These are phyloP conservation scores for Zea luxurians DNA, from an alignment of 176 grass and related monocot genomes.

Conservation along the genomic window DNA sequence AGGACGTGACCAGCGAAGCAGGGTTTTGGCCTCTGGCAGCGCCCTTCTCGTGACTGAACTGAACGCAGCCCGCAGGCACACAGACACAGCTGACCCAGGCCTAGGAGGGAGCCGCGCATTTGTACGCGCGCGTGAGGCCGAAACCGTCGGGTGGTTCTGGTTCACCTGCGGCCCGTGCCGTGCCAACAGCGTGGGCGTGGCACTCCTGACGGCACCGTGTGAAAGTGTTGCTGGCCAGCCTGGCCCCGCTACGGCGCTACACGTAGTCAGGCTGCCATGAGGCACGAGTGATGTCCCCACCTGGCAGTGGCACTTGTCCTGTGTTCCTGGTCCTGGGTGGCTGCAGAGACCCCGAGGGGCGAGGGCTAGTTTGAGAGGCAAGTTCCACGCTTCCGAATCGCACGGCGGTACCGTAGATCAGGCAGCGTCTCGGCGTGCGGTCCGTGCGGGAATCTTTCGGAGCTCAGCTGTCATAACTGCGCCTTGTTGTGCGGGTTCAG, in stretches of 20 bases:
- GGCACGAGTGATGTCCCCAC: background rate
- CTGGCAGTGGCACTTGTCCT: background rate
- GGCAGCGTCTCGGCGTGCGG: too few relatives aligned
- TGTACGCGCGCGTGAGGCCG: slow-evolving; percentile 5
- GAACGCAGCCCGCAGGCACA: background rate
- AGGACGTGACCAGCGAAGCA: background rate
- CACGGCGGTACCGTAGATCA: background rate
- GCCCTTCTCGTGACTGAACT: slow-evolving; percentile 43
- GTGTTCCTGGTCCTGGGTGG: too few relatives aligned
- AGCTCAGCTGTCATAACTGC: too few relatives aligned
- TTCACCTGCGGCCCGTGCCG: background rate
- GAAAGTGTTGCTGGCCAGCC: too few relatives aligned
- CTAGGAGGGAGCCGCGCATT: background rate
- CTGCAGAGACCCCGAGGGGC: too few relatives aligned
- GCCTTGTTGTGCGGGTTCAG: too few relatives aligned
- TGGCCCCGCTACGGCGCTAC: background rate
- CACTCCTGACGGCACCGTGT: background rate
- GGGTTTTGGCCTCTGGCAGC: background rate
- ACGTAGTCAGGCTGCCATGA: background rate
- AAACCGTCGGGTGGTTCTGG: background rate
- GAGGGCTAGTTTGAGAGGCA: background rate
- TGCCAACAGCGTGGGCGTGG: too few relatives aligned
- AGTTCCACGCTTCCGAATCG: background rate
- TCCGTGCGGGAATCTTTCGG: too few relatives aligned
- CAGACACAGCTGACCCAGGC: too few relatives aligned